phyloP scores from a whole-genome alignment of 2,329 filamentous ascomycete species.

The Botryotinia calthae region DNA sequence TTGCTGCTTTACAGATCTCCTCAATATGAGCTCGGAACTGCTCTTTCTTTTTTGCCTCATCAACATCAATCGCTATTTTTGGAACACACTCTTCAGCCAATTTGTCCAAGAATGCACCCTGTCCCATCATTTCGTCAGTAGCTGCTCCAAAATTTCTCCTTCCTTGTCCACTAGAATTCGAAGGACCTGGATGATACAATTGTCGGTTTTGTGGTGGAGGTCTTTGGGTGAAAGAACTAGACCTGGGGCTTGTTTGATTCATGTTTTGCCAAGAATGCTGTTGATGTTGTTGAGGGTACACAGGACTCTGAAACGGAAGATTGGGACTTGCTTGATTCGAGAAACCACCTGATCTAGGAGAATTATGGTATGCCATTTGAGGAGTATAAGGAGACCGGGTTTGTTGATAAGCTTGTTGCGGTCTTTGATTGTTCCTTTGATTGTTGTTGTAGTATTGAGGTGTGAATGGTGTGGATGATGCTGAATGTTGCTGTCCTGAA shows the following conservation, averaged over 20 bases:
- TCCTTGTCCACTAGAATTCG: slow-evolving; percentile 23
- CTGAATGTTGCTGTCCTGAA: slow-evolving; percentile 12
- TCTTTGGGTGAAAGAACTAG: slow-evolving; percentile 14
- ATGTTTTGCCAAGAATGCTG: slow-evolving; percentile 17
- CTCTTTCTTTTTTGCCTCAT: slow-evolving; percentile 70
- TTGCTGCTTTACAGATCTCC: slow-evolving; percentile 58
- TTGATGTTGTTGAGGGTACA: slow-evolving; percentile 14
- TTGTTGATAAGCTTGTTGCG: slow-evolving; percentile 25
- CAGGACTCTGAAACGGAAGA: slow-evolving; percentile 22
- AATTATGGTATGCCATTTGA: slow-evolving; percentile 24
- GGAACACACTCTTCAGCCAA: slow-evolving; percentile 42
- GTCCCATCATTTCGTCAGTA: slow-evolving; percentile 48
- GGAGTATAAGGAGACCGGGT: slow-evolving; percentile 28
- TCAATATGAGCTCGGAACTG: slow-evolving; percentile 65
- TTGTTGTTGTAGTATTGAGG: slow-evolving; percentile 13
- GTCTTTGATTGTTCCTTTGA: slow-evolving; percentile 23
- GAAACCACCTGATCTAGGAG: slow-evolving; percentile 38
- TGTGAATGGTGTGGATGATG: slow-evolving; percentile 22
- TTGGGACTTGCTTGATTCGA: slow-evolving; percentile 26
- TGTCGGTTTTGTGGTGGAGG: slow-evolving; percentile 34
- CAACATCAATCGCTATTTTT: slow-evolving; percentile 54
- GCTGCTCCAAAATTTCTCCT: slow-evolving; percentile 23
- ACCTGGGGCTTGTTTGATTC: slow-evolving; percentile 14
- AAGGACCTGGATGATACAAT: slow-evolving; percentile 34
- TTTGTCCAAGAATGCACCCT: slow-evolving; percentile 49